These are phyloP conservation scores for Talaromyces wortmannii DNA, from an alignment of 495 filamentous ascomycete genomes.

Conservation along the genomic window DNA sequence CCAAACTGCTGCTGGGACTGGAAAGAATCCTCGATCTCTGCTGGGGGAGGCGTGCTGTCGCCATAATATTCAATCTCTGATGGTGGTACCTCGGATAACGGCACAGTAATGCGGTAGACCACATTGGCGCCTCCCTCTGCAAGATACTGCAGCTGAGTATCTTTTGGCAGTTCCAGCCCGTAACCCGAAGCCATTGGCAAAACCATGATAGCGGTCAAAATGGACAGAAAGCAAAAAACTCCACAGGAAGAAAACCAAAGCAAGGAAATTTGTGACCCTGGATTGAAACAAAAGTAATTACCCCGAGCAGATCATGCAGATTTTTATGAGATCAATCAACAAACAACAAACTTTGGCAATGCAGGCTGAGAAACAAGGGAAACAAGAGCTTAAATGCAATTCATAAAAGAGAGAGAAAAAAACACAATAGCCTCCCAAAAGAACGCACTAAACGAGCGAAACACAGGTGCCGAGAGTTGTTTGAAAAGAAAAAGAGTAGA, in stretches of 20 bases:
- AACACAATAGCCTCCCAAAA: not conserved
- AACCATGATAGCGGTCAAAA: not conserved
- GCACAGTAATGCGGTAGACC: slow-evolving; percentile 52
- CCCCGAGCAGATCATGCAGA: too few relatives aligned
- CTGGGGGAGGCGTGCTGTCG: slow-evolving; percentile 11
- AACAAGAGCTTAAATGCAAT: not conserved
- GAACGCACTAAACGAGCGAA: not conserved
- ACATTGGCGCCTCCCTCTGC: slow-evolving; percentile 68
- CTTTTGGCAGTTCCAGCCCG: slow-evolving; percentile 27
- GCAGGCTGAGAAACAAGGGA: not conserved
- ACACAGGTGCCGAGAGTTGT: not conserved
- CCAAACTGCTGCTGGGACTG: slow-evolving; percentile 15
- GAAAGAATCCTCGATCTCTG: slow-evolving; percentile 4
- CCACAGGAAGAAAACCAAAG: too few relatives aligned
- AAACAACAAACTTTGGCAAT: not conserved
- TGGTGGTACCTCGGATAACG: slow-evolving; percentile 1
- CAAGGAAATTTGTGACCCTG: not conserved
- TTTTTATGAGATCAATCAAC: not conserved
- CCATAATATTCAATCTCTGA: slow-evolving; percentile 3
- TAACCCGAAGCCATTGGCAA: not conserved
- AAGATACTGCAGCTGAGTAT: slow-evolving; percentile 42
- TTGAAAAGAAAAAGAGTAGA: not conserved
- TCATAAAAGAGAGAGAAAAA: not conserved
- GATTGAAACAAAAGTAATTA: not conserved
- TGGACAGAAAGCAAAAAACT: too few relatives aligned